Evolutionary conservation across 495 filamentous ascomycete species (phyloP), one percentile per base, ranked within the genome.

Genomic region (Elasticomyces elasticus): DNA sequence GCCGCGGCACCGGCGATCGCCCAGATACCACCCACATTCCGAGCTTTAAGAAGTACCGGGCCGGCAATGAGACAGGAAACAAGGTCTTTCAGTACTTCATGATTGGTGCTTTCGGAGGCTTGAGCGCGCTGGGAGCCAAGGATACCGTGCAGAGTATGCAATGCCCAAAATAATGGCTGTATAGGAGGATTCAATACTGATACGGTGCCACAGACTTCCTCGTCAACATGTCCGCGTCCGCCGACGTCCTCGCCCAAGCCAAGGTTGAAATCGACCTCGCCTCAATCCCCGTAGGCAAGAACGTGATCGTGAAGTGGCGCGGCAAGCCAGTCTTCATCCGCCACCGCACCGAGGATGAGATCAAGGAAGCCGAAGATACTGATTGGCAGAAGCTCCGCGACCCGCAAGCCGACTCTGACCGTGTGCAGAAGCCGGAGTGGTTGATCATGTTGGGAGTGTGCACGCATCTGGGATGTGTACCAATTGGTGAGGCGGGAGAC

Each of bases 291-390:
- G 91, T 96, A 78, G 92, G 94, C 80, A 99, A 97, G 86, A 99
- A 99, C 75, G 92, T 97, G 70, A 94, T 97, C 72, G 91, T 99
- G 79, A 99, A 99, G 79, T 99, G 94, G 94, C 85, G 94, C 75
- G 94, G 94, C 68, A 99, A 99, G 83, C 94, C 94, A 70, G 87
- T 99, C 71, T 97, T 99, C 80, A 89, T 99, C 82, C 91, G 94
- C 69, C 94, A 99, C 83, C 88, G 94, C 61, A 99, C 94, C 31
- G 70, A 76, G 35, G 77, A 75, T 52, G 81, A 83, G 64, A 77
- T 83, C 60, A 69, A 79, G 54, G 79, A 81, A 5, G 69, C 72
- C 27, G 76, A 80, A 57, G 75, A 73, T 41, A 69, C 67, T 24
- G 72, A 78, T 63, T 81, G 91, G 74, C 71, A 84, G 64, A 67